Evolutionary conservation across 306 rosid genomes (phyloP), one percentile per base, ranked within the genome.

Genomic region (Cucumis melo): DNA sequence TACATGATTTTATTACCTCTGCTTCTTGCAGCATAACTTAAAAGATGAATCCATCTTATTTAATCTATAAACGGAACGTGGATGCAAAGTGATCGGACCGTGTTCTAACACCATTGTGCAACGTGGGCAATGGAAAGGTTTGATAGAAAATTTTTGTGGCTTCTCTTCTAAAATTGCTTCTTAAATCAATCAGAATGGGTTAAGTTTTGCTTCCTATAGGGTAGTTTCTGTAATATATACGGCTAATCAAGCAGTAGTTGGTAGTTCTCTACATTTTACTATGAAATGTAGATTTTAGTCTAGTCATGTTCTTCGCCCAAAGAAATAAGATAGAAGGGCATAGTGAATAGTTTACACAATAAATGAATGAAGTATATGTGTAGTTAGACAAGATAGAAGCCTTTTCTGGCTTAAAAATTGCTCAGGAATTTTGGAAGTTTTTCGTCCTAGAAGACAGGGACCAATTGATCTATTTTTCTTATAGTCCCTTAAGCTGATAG

Each of bases 91-190:
- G 76, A 71, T 71, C 13, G 59, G 58, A 48, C 60, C 23, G 24
- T 72, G 76, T 24, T 72, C 44, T 4, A 71, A 24, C 23, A 71
- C 59, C 59, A 72, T 1, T 71, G 50, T 38, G 14, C 10, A 7
- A 36, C 48, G 48, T 36, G 71, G 71, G 11, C 48, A 44, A 70
- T 46, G 14, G 13, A 72, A 27, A 48, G 76, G 58, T 72, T 72
- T 72, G 60, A 72, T 72, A 11, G 20, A 72, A 72, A 72, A 23
- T 72, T 6, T 72, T 32, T 24, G 42, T 72, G 41, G 58, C 58
- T 70, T 71, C 76, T 50, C 42, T 71, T 48, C 76, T 46, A 27
- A 48, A 48, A 71, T 71, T 7, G 24, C 76, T 15, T 71, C 76
- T 15, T 54, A 68, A 68, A 20, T 2, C 57, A 68, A 21, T 20